These are phyloP conservation scores for Paramecium sonneborni DNA, from an alignment of 73 alveolate genomes.

Conservation along the genomic window DNA sequence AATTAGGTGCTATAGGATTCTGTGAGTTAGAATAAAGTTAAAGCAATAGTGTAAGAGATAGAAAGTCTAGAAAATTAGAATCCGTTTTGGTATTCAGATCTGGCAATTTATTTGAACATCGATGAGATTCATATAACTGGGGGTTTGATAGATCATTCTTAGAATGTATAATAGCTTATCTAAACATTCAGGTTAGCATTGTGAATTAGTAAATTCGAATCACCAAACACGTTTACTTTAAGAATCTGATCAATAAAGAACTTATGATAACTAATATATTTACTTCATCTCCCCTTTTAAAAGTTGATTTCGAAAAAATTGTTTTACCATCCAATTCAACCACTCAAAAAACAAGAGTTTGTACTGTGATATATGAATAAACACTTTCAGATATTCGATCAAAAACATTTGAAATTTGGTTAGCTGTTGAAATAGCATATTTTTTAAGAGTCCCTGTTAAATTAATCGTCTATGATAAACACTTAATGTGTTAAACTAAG, in stretches of 20 bases:
- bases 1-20: background rate
- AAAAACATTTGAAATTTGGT: conserved; percentile 44
- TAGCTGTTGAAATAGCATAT: conserved; percentile 19
- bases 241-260: background rate
- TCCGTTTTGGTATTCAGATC: background rate
- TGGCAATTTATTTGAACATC: background rate
- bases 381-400: background rate
- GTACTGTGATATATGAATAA: background rate
- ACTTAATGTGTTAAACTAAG: background rate
- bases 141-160: background rate
- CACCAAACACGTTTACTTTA: background rate
- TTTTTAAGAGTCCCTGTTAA: background rate
- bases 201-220: background rate
- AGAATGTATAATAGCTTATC: background rate
- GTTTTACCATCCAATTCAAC: background rate
- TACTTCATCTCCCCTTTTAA: background rate
- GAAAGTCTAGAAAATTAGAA: background rate
- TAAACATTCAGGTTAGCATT: background rate
- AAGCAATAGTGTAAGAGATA: background rate
- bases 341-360: background rate
- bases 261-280: background rate
- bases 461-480: background rate
- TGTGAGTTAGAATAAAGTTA: conserved; percentile 1
- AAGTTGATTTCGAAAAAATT: conserved; percentile 10
- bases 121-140: conserved; percentile 41